Percentiles rank a stretch among this genome's conserved stretches.
Conservation (phyloP, 1,139 yeast genomes). For the Kodamaea sp. region DNA sequence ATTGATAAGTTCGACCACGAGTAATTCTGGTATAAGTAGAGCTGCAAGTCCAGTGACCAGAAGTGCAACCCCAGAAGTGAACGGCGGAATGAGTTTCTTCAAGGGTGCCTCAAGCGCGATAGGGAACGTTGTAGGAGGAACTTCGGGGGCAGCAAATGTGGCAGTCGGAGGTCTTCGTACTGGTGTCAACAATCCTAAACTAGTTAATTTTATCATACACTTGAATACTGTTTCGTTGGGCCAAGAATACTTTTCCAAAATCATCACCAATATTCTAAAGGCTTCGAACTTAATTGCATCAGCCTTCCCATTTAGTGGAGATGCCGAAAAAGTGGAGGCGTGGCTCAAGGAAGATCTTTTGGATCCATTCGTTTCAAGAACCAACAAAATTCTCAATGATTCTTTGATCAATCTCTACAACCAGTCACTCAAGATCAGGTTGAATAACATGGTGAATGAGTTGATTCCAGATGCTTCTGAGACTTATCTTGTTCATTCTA, state of each 20-base stretch:
- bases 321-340: slow-evolving; percentile 42
- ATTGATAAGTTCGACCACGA: slow-evolving; percentile 5
- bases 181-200: slow-evolving; percentile 29
- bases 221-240: slow-evolving; percentile 65
- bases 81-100: slow-evolving; percentile 36
- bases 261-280: slow-evolving; percentile 40
- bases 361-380: slow-evolving; percentile 39
- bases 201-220: slow-evolving; percentile 53
- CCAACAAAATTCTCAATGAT: slow-evolving; percentile 53
- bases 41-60: slow-evolving; percentile 31
- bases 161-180: slow-evolving; percentile 20
- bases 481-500: slow-evolving; percentile 33
- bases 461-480: slow-evolving; percentile 57
- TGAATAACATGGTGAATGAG: slow-evolving; percentile 51
- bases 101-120: slow-evolving; percentile 50
- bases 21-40: not conserved
- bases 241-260: slow-evolving; percentile 52
- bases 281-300: slow-evolving; percentile 6
- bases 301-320: slow-evolving; percentile 56
- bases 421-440: slow-evolving; percentile 54
- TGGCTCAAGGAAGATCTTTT: slow-evolving; percentile 40
- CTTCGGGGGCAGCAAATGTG: slow-evolving; percentile 22
- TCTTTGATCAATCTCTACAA: slow-evolving; percentile 58
- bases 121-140: slow-evolving; percentile 45
- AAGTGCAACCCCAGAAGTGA: slow-evolving; percentile 34